Evolutionary conservation across 192 early-diverging fungal genomes (phyloP), one percentile per base, ranked within the genome.

Genomic region (Podila verticillata): DNA sequence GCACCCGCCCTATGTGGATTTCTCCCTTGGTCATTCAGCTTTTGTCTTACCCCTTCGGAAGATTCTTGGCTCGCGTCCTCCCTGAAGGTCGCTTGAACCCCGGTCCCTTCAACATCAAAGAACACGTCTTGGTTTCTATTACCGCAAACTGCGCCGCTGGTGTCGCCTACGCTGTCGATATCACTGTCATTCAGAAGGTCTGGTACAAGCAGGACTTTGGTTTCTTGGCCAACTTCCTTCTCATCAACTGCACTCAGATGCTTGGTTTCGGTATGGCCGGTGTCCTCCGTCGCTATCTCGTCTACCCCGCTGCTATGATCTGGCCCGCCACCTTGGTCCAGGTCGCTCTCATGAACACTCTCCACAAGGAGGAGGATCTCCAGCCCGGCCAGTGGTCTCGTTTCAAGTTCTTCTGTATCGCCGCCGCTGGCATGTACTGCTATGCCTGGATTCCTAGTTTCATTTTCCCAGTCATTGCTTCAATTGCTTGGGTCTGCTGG

Each of bases 301-400:
- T 61, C 87, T 10, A 28, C 91, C 9, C 39, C 68, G 68, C 36
- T n/a, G n/a, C n/a, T n/a, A n/a, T 96, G 10, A 93, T 96, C 17
- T 87, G 91, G 58, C 94, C 93, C 20, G 72, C 90, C 6, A 83
- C 87, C 8, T 95, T 95, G n/a, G n/a, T n/a, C n/a, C 72, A 75
- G 48, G 83, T 79, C 24, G 71, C 82, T 9, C 48, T 83, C 13
- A 83, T 77, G 63, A 83, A 78, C 57, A 83, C 86, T 4, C 51
- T 74, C 22, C 73, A 75, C 56, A 48, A 57, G 84, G 36, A 77
- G 73, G 66, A 71, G 77, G 54, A 79, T 83, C 20, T 63, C 84
- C 20, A 68, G 63, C 20, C 75, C 65, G n/a, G 47, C 81, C 20
- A 72, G 81, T 32, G 51, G 73, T 28, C 44, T 64, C 19, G 63